Percentiles rank a stretch among this genome's conserved stretches.
These are phyloP conservation scores for Leccinum longicurvipes DNA, from an alignment of 768 basidiomycete genomes.

Conservation along the genomic window DNA sequence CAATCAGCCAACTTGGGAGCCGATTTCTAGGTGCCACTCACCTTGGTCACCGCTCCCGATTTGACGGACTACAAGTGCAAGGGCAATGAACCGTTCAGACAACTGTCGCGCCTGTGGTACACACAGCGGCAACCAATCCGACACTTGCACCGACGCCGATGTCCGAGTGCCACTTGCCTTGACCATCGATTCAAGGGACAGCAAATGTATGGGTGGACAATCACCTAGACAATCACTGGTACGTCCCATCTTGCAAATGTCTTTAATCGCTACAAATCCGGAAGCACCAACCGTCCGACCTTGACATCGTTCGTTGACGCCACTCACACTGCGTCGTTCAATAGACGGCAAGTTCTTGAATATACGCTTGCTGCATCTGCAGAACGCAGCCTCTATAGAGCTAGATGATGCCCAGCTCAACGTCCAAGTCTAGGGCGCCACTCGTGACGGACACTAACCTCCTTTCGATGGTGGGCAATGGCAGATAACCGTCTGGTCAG, in stretches of 20 bases:
- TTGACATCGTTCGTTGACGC: background rate
- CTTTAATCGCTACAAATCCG: background rate
- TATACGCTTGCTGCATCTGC: background rate
- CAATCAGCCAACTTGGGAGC: background rate
- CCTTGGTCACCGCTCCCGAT: background rate
- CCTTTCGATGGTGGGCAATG: background rate
- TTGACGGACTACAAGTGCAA: background rate
- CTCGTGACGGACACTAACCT: background rate
- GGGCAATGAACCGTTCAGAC: background rate
- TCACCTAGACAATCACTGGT: background rate
- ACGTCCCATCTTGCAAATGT: background rate
- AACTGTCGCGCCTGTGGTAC: too few species aligned
- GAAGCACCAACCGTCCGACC: background rate
- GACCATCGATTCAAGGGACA: background rate
- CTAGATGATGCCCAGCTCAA: background rate
- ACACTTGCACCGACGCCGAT: too few species aligned
- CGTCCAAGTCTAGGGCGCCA: background rate
- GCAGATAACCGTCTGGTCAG: background rate
- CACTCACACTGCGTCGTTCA: background rate
- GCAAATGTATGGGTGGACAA: background rate
- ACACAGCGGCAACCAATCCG: background rate
- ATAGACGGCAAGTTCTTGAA: background rate
- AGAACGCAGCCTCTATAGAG: background rate
- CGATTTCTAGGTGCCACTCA: background rate
- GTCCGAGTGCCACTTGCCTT: background rate